A percentile compares a stretch with the other conserved stretches of the same genome.
These are phyloP conservation scores for Abelmoschus esculentus DNA, from an alignment of 345 rosid genomes.

Conservation along the genomic window DNA sequence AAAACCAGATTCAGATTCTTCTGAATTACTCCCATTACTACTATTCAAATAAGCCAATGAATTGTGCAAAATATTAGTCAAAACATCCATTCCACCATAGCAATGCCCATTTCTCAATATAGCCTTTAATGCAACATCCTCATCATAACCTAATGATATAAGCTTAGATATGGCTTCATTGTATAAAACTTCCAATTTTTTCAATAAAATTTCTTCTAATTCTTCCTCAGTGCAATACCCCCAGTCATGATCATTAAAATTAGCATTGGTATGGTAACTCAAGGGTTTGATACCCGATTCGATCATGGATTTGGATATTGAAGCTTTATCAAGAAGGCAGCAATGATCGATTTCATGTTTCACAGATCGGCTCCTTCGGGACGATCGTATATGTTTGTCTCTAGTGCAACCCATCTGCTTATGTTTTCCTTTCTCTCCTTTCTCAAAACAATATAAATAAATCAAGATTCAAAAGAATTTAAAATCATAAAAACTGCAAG, in stretches of 20 bases:
- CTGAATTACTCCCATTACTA: conserved; percentile 31
- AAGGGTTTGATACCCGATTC: conserved; percentile 61
- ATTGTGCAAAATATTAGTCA: conserved; percentile 67
- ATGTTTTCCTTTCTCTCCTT: background rate
- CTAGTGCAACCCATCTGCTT: conserved; percentile 57
- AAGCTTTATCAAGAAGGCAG: conserved; percentile 34
- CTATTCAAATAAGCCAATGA: conserved; percentile 62
- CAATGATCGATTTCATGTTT: conserved; percentile 60
- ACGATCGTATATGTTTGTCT: conserved; percentile 49
- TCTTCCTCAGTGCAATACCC: conserved; percentile 88
- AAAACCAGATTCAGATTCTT: conserved; percentile 52
- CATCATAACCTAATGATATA: conserved; percentile 55
- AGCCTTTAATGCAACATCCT: conserved; percentile 68
- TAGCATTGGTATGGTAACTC: conserved; percentile 25
- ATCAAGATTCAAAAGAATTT: no score
- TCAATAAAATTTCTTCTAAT: conserved; percentile 62
- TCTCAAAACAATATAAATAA: no score
- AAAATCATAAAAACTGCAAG: no score
- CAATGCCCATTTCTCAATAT: conserved; percentile 74
- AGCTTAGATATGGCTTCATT: conserved; percentile 68
- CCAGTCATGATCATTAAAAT: conserved; percentile 49
- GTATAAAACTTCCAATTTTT: conserved; percentile 52
- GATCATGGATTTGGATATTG: conserved; percentile 39
- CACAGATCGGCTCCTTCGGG: conserved; percentile 50
- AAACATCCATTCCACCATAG: conserved; percentile 82